phyloP scores from a whole-genome alignment of 108 stramenopile genomes.

The Conticribra weissflogii region DNA sequence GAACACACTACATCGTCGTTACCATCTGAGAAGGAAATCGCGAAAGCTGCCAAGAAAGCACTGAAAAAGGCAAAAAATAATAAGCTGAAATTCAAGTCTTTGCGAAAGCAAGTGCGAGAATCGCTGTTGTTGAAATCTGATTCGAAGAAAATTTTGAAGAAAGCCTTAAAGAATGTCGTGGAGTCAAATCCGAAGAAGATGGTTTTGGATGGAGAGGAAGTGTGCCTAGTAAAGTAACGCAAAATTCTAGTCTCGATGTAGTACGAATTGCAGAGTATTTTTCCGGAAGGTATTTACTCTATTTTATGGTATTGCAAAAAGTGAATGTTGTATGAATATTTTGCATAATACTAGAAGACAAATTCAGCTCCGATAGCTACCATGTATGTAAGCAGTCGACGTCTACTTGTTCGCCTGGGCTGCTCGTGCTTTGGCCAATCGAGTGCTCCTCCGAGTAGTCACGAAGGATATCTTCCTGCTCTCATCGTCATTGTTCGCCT shows the following conservation, averaged over 20 bases:
- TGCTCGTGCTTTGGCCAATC: conserved; percentile 12
- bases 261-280: not conserved
- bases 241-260: conserved; percentile 2
- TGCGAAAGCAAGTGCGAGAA: conserved; percentile 58
- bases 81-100: conserved; percentile 64
- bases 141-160: conserved; percentile 19
- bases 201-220: conserved; percentile 42
- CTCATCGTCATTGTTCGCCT: not conserved
- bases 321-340: not conserved
- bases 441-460: conserved; percentile 34
- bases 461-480: conserved; percentile 1
- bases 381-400: not conserved
- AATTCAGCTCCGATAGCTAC: no score
- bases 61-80: conserved; percentile 74
- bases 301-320: no score
- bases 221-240: conserved; percentile 22
- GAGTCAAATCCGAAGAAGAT: conserved; percentile 43
- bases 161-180: conserved; percentile 29
- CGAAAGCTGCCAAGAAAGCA: conserved; percentile 70
- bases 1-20: not conserved
- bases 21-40: conserved; percentile 37
- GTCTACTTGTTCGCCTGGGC: not conserved
- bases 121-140: conserved; percentile 23
- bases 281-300: not conserved
- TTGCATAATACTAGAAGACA: not conserved